Evolutionary conservation across 352 stramenopile species (phyloP).

Genomic region (Aphanomyces invadans): DNA sequence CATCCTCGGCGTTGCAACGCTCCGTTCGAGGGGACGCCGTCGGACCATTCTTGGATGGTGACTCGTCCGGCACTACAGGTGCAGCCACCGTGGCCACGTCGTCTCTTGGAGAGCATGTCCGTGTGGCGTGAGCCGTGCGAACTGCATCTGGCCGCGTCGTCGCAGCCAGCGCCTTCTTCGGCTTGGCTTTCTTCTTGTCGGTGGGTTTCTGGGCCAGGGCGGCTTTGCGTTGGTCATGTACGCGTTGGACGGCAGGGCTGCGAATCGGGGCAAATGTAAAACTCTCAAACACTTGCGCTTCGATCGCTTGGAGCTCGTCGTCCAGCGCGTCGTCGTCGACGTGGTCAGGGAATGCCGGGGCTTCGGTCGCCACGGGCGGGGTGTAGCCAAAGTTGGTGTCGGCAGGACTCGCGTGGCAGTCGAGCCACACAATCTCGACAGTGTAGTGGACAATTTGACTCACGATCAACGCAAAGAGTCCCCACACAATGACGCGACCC

Average conservation of each 20-base stretch:
- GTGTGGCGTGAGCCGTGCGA: no score
- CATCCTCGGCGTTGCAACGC: no score
- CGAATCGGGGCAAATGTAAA: slow-evolving; percentile 8
- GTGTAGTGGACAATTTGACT: slow-evolving; percentile 17
- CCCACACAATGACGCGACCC: background rate
- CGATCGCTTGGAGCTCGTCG: background rate
- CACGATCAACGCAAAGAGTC: background rate
- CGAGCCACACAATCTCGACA: background rate
- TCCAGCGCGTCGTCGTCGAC: background rate
- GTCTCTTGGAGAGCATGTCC: no score
- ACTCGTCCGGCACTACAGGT: no score
- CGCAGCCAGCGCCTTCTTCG: background rate
- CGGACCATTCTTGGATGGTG: background rate
- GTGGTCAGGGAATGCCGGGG: no score
- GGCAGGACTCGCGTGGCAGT: background rate
- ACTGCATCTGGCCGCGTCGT: background rate
- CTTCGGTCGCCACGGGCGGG: no score
- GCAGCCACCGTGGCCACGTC: background rate
- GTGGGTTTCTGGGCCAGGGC: background rate
- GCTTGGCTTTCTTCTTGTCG: background rate
- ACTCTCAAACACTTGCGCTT: background rate
- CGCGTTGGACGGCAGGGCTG: background rate
- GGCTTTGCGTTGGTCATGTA: slow-evolving; percentile 10
- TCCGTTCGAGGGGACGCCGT: no score
- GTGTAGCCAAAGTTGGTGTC: background rate